Evolutionary conservation across 495 filamentous ascomycete species (phyloP), one percentile per base, ranked within the genome.

Genomic region (Aspergillus conjunctus): DNA sequence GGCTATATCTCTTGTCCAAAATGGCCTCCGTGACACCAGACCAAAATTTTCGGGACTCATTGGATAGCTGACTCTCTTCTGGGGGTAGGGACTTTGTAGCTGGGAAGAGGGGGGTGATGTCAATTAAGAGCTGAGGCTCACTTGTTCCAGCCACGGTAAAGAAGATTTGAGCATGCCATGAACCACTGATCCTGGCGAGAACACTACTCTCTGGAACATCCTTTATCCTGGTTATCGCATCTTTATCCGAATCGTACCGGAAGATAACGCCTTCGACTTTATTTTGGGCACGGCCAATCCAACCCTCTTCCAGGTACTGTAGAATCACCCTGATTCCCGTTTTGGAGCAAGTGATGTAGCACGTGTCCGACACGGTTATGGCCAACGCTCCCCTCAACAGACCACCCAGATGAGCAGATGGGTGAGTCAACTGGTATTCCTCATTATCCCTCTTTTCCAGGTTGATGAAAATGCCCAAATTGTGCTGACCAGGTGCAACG

Each of bases 41-140:
- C 94, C 94, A 98, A 67, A 96, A 91, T 60, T 85, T 87, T 54
- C 92, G 85, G 1, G 91, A 96, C 76, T 98, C 94, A 67, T 98
- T 93, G 21, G 90, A 83, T 6, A 97, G 84, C 72, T 97, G 93
- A 30, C 83, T 60, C 57, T 90, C 86, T 3, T 76, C 67, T 0
- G 94, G 91, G 0, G 94, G 94, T 4, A 94, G 70, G 22, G 81
- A 75, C 73, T 98, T 98, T 33, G 87, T 78, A 4, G 85, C 83
- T 15, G 92, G 91, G 32, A 80, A 79, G 22, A 98, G 83, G 3
- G 93, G 91, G 30, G 81, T 83, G 51, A 97, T 85, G 69, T 98
- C 94, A 62, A 97, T 88, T 57, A 98, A 84, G 10, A 92, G 78
- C 69, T 86, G 87, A 44, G 90, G 78, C 54, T 95, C 83, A 21